These are phyloP conservation scores for Ocimum tenuiflorum DNA, from an alignment of 257 asterid species.

Conservation along the genomic window DNA sequence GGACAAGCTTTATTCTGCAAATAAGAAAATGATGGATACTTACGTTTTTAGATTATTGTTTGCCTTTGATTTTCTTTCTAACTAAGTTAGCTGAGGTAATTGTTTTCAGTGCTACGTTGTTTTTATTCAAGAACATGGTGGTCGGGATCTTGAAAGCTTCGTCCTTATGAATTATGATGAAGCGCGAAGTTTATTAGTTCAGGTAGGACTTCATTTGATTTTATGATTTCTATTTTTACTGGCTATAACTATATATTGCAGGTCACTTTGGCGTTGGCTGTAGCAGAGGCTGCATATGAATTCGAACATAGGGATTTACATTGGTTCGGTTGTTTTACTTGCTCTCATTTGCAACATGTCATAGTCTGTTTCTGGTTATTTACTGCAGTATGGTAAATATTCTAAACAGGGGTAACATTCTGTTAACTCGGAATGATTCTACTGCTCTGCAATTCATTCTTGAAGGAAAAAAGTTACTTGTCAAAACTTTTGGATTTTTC, in stretches of 20 bases:
- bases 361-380: conserved; percentile 11
- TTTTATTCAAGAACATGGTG: conserved; percentile 95
- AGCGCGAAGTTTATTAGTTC: conserved; percentile 76
- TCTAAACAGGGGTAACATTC: conserved; percentile 78
- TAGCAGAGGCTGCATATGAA: conserved; percentile 88
- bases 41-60: neutral
- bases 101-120: conserved; percentile 60
- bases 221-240: conserved; percentile 17
- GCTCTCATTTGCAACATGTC: conserved; percentile 16
- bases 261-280: conserved; percentile 85
- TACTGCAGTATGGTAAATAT: conserved; percentile 14
- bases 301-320: conserved; percentile 96
- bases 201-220: conserved; percentile 37
- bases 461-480: conserved; percentile 52
- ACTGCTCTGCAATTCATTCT: conserved; percentile 57
- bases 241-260: conserved; percentile 28
- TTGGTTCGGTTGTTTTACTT: conserved; percentile 48
- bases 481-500: conserved; percentile 65
- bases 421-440: conserved; percentile 57
- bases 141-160: conserved; percentile 83
- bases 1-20: neutral
- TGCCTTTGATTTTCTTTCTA: conserved; percentile 4
- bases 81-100: conserved; percentile 16
- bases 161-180: conserved; percentile 75
- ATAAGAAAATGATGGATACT: neutral